Conservation (phyloP, 139 green algal species). For the Chlorella ohadii region DNA sequence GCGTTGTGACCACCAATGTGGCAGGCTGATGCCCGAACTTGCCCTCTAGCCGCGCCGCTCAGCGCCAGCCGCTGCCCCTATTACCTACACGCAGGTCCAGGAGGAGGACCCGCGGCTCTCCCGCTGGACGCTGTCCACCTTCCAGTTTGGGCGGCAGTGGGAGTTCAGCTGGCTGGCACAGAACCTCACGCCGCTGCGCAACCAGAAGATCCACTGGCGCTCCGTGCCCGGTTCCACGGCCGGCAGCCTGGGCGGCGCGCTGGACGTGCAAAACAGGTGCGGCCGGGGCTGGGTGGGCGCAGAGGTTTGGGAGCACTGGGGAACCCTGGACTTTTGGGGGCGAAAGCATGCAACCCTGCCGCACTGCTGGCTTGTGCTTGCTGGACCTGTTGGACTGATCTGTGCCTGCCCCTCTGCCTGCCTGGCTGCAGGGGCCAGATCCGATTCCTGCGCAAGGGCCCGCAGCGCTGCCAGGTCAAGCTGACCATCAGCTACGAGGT, state of each 20-base stretch:
- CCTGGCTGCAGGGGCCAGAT: conserved; percentile 66
- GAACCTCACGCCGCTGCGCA: conserved; percentile 83
- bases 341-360: too few species aligned
- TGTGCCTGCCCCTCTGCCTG: not conserved
- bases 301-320: too few species aligned
- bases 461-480: conserved; percentile 68
- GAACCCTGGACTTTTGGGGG: too few species aligned
- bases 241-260: conserved; percentile 42
- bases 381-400: too few species aligned
- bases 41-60: too few species aligned
- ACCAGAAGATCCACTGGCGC: conserved; percentile 91
- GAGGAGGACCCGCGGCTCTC: conserved; percentile 74
- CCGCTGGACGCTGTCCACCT: conserved; percentile 84
- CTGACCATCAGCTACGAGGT: conserved; percentile 92
- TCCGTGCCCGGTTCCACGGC: conserved; percentile 76
- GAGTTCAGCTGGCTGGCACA: conserved; percentile 88
- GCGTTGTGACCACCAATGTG: too few species aligned
- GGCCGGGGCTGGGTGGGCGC: too few species aligned
- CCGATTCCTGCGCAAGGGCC: conserved; percentile 64
- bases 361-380: too few species aligned
- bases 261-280: conserved; percentile 73
- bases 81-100: conserved; percentile 47
- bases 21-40: too few species aligned
- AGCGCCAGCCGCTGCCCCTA: not conserved
- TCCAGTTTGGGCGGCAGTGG: conserved; percentile 84